A percentile compares a stretch with the other conserved stretches of the same genome.
These are phyloP conservation scores for Amniculicola lignicola DNA, from an alignment of 495 filamentous ascomycete genomes.

Conservation along the genomic window DNA sequence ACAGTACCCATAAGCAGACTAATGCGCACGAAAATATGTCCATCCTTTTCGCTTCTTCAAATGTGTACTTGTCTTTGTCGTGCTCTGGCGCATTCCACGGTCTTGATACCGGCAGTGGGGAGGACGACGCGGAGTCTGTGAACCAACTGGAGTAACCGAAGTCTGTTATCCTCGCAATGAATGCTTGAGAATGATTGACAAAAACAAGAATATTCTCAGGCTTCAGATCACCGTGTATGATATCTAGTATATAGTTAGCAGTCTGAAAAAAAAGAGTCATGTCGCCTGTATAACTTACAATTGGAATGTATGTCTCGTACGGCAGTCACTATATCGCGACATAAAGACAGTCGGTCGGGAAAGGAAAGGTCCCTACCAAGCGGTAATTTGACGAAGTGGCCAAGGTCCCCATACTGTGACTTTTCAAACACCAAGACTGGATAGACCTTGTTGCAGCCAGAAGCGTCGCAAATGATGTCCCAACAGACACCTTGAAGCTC, in stretches of 20 bases:
- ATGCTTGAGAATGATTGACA: slow-evolving; percentile 7
- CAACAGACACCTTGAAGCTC: slow-evolving; percentile 30
- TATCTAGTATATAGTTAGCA: slow-evolving; percentile 19
- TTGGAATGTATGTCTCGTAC: slow-evolving; percentile 25
- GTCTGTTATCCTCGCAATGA: slow-evolving; percentile 37
- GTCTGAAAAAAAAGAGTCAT: background rate
- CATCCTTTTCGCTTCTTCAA: slow-evolving; percentile 13
- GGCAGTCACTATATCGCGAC: slow-evolving; percentile 20
- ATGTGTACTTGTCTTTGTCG: slow-evolving; percentile 1
- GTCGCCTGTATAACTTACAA: slow-evolving; percentile 13
- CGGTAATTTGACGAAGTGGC: slow-evolving; percentile 16
- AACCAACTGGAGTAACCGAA: slow-evolving; percentile 35
- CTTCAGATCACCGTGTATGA: slow-evolving; percentile 42
- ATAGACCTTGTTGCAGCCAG: slow-evolving; percentile 25
- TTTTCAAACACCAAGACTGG: slow-evolving; percentile 35
- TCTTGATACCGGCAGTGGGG: background rate
- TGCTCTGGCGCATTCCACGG: slow-evolving; percentile 20
- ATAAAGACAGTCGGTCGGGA: slow-evolving; percentile 20
- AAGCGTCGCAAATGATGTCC: slow-evolving; percentile 21
- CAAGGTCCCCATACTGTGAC: slow-evolving; percentile 23
- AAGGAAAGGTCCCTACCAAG: slow-evolving; percentile 10
- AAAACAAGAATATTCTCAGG: slow-evolving; percentile 42
- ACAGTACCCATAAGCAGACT: slow-evolving; percentile 34
- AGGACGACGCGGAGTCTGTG: background rate
- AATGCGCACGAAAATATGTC: slow-evolving; percentile 36